Base-by-base conservation (phyloP, 2,329 filamentous ascomycete species). In the Talaromyces verruculosus region DNA sequence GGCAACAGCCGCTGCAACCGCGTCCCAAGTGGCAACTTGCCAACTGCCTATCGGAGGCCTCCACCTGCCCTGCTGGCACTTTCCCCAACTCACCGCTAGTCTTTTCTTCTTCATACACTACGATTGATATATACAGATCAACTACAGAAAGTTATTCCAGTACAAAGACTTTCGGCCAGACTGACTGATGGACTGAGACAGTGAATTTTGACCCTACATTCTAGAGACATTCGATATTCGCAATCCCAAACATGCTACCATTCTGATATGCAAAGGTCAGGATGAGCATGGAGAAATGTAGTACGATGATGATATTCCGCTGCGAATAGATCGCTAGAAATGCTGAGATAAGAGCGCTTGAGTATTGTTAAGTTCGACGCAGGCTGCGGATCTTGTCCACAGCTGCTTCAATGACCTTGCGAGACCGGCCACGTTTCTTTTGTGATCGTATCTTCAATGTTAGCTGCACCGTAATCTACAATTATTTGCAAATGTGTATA, bases 381-480 rank as follows among this genome's bases (percentile, higher is more conserved):
- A 30, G 28, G 7, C 28, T 30, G 28, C 28, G 3, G 28, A 30
- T 30, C 28, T 30, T 30, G 28, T 30, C 28, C 28, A 30, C 28
- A 30, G 28, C 28, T 30, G 7, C 28, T 30, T 30, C 28, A 7
- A 30, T 30, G 28, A 30, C 28, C 22, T 22, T 30, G 28, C 28
- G 2, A 5, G 28, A 3, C 28, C 7, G 28, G 3, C 28, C 28
- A 30, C 28, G 28, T 30, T 30, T 30, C 28, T 30, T 30, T 7
- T 30, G 28, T 30, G 22, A 22, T 22, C 22, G n/a, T n/a, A n/a
- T 91, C 89, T 65, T 87, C 83, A 10, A 87, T 89, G 63, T 88
- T 90, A 73, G 91, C 88, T 62, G 85, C 84, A 64, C 88, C 88
- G 72, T 89, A 91, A 47, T 90, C 90, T 43, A 90, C 89, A 67